Evolutionary conservation across 2,329 filamentous ascomycete species (phyloP), one percentile per base, ranked within the genome.

Genomic region (Diaporthe helianthi): DNA sequence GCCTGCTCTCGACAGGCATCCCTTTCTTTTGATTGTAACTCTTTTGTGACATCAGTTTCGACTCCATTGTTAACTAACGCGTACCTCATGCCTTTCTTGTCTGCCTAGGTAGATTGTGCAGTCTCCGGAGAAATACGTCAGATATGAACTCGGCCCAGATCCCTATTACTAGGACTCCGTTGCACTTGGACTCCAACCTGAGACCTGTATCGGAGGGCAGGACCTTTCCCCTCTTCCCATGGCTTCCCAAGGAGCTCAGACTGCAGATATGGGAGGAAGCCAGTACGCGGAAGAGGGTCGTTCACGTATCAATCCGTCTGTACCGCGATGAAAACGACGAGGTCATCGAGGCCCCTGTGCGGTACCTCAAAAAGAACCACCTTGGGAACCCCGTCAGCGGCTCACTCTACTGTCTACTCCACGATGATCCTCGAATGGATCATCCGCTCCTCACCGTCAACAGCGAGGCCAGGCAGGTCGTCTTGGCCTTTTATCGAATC

Each of bases 181-280:
- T 26, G 0, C 10, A n/a, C n/a, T n/a, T 51, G 3, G 36, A 65
- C 46, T 44, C 29, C 24, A 38, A 7, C 24, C 6, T 47, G 29
- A 63, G 41, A 47, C 15, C 22, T 6, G 17, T 24, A 3, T 9
- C 38, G 3, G 31, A 51, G 22, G 22, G 41, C 4, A 7, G 26
- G 9, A 61, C 41, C 47, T 71, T 71, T n/a, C 26, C 33, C 0
- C 26, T 51, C 2, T 71, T 71, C 55, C 26, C 67, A 3, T 47
- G 10, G 5, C 33, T 71, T 1, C 69, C 69, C 7, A 71, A 71
- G 38, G 69, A 71, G 41, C 51, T 71, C 7, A 68, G 69, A 10
- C 55, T 71, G 0, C 44, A 66, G 2, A 71, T 71, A 41, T 71
- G 69, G 69, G 69, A 71, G n/a, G 26, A 46, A 10, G 69, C 63